Evolutionary conservation across 495 filamentous ascomycete genomes (phyloP).

Genomic region (Arthonia radiata): DNA sequence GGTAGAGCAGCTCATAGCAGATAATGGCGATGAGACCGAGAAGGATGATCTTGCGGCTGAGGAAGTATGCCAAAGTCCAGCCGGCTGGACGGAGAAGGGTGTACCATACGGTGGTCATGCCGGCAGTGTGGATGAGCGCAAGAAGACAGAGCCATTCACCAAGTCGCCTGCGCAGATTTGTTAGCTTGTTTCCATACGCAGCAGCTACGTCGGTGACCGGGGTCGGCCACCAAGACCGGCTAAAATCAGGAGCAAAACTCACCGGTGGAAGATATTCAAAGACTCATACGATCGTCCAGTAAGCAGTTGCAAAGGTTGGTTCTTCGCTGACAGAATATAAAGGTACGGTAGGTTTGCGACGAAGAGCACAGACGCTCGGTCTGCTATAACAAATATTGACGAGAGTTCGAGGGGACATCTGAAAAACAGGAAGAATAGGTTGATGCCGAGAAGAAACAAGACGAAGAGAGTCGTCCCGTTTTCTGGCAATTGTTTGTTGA

Average conservation of each 20-base stretch:
- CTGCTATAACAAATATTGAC: constrained; percentile 28
- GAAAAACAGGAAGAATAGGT: constrained; percentile 29
- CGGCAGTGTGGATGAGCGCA: constrained; percentile 18
- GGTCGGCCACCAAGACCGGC: too few species aligned
- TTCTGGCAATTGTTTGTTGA: constrained; percentile 27
- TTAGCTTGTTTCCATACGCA: too few species aligned
- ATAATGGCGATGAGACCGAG: constrained; percentile 23
- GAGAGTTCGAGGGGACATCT: constrained; percentile 17
- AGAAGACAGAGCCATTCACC: constrained; percentile 22
- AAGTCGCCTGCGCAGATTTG: too few species aligned
- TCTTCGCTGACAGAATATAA: constrained; percentile 38
- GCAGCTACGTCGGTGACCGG: too few species aligned
- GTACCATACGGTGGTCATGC: constrained; percentile 28
- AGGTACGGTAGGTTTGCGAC: constrained; percentile 33
- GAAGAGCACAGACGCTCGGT: constrained; percentile 27
- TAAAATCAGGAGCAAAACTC: too few species aligned
- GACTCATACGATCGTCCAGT: constrained; percentile 39
- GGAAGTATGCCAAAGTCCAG: constrained; percentile 17
- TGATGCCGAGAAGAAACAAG: constrained; percentile 23
- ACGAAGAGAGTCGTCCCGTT: constrained; percentile 26
- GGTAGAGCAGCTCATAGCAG: constrained; percentile 24
- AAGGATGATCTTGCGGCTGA: constrained; percentile 15
- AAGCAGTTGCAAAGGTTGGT: constrained; percentile 28
- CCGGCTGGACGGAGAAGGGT: constrained; percentile 16
- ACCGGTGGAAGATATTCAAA: constrained; percentile 37